phyloP scores from a whole-genome alignment of 345 rosid genomes.

The Rhodamnia argentea region DNA sequence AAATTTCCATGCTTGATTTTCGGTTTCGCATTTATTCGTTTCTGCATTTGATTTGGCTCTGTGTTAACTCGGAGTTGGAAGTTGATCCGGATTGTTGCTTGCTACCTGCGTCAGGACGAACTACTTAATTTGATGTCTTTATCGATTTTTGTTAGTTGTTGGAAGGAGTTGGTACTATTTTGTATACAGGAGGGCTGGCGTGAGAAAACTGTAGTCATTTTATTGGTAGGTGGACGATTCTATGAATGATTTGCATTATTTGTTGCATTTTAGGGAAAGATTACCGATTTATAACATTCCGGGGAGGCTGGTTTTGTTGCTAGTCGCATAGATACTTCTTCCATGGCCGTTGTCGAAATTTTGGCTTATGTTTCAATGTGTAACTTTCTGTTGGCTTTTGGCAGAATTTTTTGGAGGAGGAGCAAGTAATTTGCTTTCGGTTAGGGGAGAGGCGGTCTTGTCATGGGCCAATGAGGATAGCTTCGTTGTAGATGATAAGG shows the following conservation, averaged over 20 bases:
- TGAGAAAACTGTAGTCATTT: not conserved
- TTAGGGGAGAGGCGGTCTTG: constrained; percentile 58
- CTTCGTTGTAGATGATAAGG: constrained; percentile 51
- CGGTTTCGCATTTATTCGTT: not conserved
- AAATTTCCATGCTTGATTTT: not conserved
- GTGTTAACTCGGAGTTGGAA: not conserved
- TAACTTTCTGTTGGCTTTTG: not conserved
- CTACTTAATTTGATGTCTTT: not conserved
- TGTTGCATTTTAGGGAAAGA: not conserved
- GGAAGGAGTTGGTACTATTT: not conserved
- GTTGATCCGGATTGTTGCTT: not conserved
- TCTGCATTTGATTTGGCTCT: not conserved
- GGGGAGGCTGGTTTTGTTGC: not conserved
- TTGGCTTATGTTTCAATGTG: not conserved
- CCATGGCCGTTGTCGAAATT: not conserved
- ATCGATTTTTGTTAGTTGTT: not conserved
- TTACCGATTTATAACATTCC: not conserved
- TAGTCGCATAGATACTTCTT: not conserved
- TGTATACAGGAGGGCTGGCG: not conserved
- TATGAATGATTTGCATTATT: not conserved
- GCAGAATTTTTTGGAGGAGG: constrained; percentile 44
- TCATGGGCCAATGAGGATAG: constrained; percentile 65
- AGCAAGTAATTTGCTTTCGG: constrained; percentile 53
- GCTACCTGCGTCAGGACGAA: not conserved
- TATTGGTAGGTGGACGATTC: not conserved